phyloP scores from a whole-genome alignment of 176 grass and related monocot species.

The Oryza coarctata region DNA sequence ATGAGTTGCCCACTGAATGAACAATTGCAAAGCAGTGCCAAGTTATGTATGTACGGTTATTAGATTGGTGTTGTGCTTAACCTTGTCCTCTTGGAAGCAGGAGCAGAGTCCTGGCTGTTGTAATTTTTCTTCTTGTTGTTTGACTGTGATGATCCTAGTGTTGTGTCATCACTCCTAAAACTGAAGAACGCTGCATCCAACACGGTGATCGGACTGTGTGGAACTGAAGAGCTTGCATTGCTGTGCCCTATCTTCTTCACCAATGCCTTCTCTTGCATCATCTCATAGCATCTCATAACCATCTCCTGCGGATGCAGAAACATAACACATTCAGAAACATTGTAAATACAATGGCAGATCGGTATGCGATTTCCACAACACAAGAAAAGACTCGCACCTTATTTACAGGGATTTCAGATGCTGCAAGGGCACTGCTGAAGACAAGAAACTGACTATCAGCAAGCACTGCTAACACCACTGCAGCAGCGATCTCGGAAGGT shows the following conservation, averaged over 20 bases:
- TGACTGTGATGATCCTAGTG: slow-evolving; percentile 51
- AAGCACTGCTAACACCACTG: slow-evolving; percentile 46
- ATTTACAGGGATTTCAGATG: slow-evolving; percentile 55
- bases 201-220: slow-evolving; percentile 65
- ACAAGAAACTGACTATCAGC: slow-evolving; percentile 38
- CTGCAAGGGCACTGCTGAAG: slow-evolving; percentile 34
- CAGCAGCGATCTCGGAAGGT: slow-evolving; percentile 83
- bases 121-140: slow-evolving; percentile 33
- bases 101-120: slow-evolving; percentile 43
- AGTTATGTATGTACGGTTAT: slow-evolving; percentile 36
- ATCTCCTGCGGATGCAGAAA: slow-evolving; percentile 48
- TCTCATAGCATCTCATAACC: slow-evolving; percentile 60
- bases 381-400: slow-evolving; percentile 53
- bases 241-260: slow-evolving; percentile 49
- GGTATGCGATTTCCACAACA: not conserved
- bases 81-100: slow-evolving; percentile 68
- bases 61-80: slow-evolving; percentile 42
- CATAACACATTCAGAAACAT: slow-evolving; percentile 20
- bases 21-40: slow-evolving; percentile 15
- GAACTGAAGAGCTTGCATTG: slow-evolving; percentile 37
- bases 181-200: slow-evolving; percentile 63
- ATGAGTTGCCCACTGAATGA: slow-evolving; percentile 24
- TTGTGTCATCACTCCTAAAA: slow-evolving; percentile 57
- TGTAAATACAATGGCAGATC: not conserved
- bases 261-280: slow-evolving; percentile 53